phyloP scores from a whole-genome alignment of 495 filamentous ascomycete genomes.

The Aspergillus sclerotiicarbonarius region DNA sequence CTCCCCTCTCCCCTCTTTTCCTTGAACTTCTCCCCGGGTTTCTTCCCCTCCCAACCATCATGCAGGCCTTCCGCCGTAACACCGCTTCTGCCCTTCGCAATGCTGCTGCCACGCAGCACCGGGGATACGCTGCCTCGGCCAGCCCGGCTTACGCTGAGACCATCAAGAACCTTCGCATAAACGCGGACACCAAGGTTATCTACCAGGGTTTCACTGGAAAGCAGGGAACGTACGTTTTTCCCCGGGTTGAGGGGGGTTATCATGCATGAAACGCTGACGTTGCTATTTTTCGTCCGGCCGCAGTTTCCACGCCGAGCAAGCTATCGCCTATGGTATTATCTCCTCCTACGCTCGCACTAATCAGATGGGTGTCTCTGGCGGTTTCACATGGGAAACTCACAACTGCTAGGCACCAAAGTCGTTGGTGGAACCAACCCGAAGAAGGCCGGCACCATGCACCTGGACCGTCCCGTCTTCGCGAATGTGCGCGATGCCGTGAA shows the following conservation, averaged over 20 bases:
- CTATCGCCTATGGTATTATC: conserved; percentile 88
- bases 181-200: conserved; percentile 85
- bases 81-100: conserved; percentile 49
- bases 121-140: conserved; percentile 64
- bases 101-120: conserved; percentile 51
- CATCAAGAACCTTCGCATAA: conserved; percentile 88
- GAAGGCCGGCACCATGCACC: conserved; percentile 88
- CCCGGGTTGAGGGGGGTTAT: conserved; percentile 1
- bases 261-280: conserved; percentile 39
- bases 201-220: conserved; percentile 98
- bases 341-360: conserved; percentile 14
- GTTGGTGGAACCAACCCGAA: conserved; percentile 98
- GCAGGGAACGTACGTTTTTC: conserved; percentile 89
- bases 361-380: conserved; percentile 5
- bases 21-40: conserved; percentile 9
- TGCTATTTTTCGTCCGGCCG: conserved; percentile 18
- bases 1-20: conserved; percentile 20
- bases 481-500: conserved; percentile 87
- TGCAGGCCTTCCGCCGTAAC: conserved; percentile 56
- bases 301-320: conserved; percentile 96
- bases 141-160: conserved; percentile 71
- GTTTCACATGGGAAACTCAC: conserved; percentile 31
- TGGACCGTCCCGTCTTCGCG: conserved; percentile 90
- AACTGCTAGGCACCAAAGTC: conserved; percentile 79
- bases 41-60: conserved; percentile 26